Evolutionary conservation across 371 early-diverging fungal species (phyloP).

Genomic region (Chytridiales sp.): DNA sequence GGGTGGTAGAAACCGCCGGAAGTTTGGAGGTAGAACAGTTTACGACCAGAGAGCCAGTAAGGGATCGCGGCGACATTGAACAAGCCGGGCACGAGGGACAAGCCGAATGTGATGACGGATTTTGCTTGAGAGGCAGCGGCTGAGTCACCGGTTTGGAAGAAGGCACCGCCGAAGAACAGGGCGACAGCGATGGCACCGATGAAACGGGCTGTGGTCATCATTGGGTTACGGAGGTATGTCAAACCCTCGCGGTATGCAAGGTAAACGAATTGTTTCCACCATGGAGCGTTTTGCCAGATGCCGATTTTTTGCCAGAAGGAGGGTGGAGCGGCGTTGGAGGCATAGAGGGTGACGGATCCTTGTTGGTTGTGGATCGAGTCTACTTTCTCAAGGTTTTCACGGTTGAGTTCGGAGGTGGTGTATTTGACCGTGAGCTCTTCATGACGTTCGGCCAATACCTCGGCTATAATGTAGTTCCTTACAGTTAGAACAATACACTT

Average conservation of each 20-base stretch:
- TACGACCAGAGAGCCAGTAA: slow-evolving; percentile 5
- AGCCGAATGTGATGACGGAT: not conserved
- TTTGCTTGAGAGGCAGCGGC: slow-evolving; percentile 1
- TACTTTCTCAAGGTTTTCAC: slow-evolving; percentile 9
- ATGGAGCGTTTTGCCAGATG: slow-evolving; percentile 13
- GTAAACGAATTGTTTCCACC: not conserved
- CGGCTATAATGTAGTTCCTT: slow-evolving; percentile 3
- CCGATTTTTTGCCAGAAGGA: not conserved
- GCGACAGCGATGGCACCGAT: slow-evolving; percentile 6
- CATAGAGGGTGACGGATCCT: slow-evolving; percentile 14
- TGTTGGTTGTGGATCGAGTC: slow-evolving; percentile 11
- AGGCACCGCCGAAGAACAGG: slow-evolving; percentile 12
- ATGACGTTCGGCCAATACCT: slow-evolving; percentile 4
- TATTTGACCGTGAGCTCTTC: slow-evolving; percentile 8
- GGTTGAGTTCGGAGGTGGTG: slow-evolving; percentile 7
- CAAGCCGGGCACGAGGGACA: slow-evolving; percentile 5
- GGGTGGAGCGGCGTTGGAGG: not conserved
- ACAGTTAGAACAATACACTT: not conserved
- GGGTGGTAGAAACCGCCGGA: slow-evolving; percentile 14
- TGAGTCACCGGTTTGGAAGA: slow-evolving; percentile 3
- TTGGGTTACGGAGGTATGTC: slow-evolving; percentile 3
- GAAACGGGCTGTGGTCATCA: slow-evolving; percentile 9
- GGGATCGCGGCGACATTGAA: slow-evolving; percentile 9
- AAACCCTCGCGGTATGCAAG: not conserved
- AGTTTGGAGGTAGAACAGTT: slow-evolving; percentile 13